Evolutionary conservation across 78 protist genomes (phyloP), one percentile per base, ranked within the genome.

Genomic region (Capsaspora owczarzaki): DNA sequence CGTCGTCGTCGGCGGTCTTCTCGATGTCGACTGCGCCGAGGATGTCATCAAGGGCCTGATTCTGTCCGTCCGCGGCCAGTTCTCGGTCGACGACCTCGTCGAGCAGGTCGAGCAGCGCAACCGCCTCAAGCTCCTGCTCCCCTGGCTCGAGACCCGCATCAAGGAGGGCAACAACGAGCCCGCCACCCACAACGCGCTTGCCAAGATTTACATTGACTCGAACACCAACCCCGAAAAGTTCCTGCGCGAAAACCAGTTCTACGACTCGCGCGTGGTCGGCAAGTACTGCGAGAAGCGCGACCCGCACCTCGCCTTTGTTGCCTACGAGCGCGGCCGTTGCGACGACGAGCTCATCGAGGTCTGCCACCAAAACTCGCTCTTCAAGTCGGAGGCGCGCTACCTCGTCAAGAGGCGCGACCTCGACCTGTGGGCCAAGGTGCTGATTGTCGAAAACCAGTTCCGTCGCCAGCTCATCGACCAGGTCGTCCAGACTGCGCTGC

Each of bases 241-340:
- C 93, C 92, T 98, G 61, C 27, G 61, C n/a, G 56, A 61, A 79
- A 98, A 98, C 89, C 90, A 71, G 56, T 85, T 44, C 89, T 94
- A 92, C 86, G 94, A 92, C 82, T 76, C 87, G 42, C 61, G 63
- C 46, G 96, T 91, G 0, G 97, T 96, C 76, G 98, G 98, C 56
- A 80, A 66, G 71, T 91, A 91, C 87, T 97, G 99, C 86, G 99
- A 96, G 90, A 95, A 94, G 90, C 89, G 99, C 44, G 99, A 98
- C 86, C 99, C 99, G 66, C 78, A 81, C 78, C 90, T 96, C 43
- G 95, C 97, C 40, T 85, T 91, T 79, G 83, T 94, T 46, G 94
- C 92, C 56, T 94, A 93, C 93, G 87, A 91, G 86, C 85, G 91
- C 29, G 94, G 92, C 46, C 83, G 38, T 29, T 97, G 99, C 89